These are phyloP conservation scores for Phytophthora podocarpi DNA, from an alignment of 352 stramenopile species.

Conservation along the genomic window DNA sequence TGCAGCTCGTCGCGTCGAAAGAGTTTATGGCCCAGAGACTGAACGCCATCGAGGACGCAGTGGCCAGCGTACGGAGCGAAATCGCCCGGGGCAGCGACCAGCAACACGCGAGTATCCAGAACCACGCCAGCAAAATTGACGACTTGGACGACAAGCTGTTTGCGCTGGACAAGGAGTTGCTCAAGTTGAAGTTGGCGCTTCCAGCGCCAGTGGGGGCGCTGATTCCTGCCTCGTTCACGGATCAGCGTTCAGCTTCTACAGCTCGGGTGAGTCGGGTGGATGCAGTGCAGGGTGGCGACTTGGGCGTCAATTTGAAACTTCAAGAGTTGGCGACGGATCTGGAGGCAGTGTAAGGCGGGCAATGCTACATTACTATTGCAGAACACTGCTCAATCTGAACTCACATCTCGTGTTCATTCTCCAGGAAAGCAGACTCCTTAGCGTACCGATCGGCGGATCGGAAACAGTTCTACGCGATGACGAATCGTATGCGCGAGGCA, in stretches of 20 bases:
- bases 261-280: slow-evolving; percentile 12
- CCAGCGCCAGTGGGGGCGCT: slow-evolving; percentile 51
- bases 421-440: slow-evolving; percentile 46
- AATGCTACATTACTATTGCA: background rate
- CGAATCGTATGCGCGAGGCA: slow-evolving; percentile 59
- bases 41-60: slow-evolving; percentile 47
- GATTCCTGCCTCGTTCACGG: slow-evolving; percentile 25
- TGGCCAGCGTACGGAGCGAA: slow-evolving; percentile 46
- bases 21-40: slow-evolving; percentile 49
- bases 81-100: slow-evolving; percentile 36
- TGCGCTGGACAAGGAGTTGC: slow-evolving; percentile 64
- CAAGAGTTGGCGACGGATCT: slow-evolving; percentile 47
- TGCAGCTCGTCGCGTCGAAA: slow-evolving; percentile 34
- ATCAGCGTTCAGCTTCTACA: background rate
- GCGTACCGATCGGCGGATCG: slow-evolving; percentile 52
- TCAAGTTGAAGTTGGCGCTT: slow-evolving; percentile 64
- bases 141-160: slow-evolving; percentile 70
- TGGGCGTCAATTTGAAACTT: slow-evolving; percentile 42
- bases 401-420: background rate
- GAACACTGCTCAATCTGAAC: background rate
- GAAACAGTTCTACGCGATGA: slow-evolving; percentile 66
- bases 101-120: slow-evolving; percentile 33
- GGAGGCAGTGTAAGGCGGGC: slow-evolving; percentile 39
- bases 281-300: slow-evolving; percentile 6
- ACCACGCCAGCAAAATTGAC: slow-evolving; percentile 26